Evolutionary conservation across 768 basidiomycete species (phyloP).

Genomic region (Pseudohyphozyma bogoriensis): DNA sequence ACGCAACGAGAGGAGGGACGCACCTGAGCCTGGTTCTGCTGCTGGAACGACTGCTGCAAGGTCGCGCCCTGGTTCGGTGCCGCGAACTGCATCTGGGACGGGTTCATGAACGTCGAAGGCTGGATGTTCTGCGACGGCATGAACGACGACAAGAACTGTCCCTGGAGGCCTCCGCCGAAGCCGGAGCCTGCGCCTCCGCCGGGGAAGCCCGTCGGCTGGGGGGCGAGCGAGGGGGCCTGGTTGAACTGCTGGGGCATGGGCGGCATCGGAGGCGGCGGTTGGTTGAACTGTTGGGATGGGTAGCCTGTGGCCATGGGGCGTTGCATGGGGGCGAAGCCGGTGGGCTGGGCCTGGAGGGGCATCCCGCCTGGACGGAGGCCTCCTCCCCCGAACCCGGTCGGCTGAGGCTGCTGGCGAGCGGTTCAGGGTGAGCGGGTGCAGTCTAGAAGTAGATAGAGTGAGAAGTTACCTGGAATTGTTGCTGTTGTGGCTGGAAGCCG

Average conservation of each 20-base stretch:
- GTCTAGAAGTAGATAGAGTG: slow-evolving; percentile 13
- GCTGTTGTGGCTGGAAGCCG: slow-evolving; percentile 39
- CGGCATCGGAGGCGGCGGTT: slow-evolving; percentile 1
- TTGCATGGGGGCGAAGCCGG: slow-evolving; percentile 41
- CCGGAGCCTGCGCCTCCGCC: slow-evolving; percentile 1
- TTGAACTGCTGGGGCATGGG: slow-evolving; percentile 6
- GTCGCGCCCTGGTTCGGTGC: not conserved
- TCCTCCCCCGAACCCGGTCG: slow-evolving; percentile 58
- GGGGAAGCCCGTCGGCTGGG: not conserved
- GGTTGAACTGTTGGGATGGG: slow-evolving; percentile 43
- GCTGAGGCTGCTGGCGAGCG: slow-evolving; percentile 40
- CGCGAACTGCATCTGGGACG: slow-evolving; percentile 24
- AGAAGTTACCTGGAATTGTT: slow-evolving; percentile 44
- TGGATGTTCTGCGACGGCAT: slow-evolving; percentile 50
- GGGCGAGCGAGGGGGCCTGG: slow-evolving; percentile 8
- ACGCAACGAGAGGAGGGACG: slow-evolving; percentile 23
- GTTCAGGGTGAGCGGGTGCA: not conserved
- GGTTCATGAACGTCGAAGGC: slow-evolving; percentile 12
- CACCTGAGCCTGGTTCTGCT: slow-evolving; percentile 13
- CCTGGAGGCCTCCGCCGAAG: slow-evolving; percentile 16
- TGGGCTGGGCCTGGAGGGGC: slow-evolving; percentile 52
- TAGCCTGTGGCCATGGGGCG: slow-evolving; percentile 34
- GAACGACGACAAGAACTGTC: slow-evolving; percentile 47
- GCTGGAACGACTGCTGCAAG: slow-evolving; percentile 28
- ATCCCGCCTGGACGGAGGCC: slow-evolving; percentile 13